These are phyloP conservation scores for Zymoseptoria tritici DNA, from an alignment of 2,329 filamentous ascomycete species.

Conservation along the genomic window DNA sequence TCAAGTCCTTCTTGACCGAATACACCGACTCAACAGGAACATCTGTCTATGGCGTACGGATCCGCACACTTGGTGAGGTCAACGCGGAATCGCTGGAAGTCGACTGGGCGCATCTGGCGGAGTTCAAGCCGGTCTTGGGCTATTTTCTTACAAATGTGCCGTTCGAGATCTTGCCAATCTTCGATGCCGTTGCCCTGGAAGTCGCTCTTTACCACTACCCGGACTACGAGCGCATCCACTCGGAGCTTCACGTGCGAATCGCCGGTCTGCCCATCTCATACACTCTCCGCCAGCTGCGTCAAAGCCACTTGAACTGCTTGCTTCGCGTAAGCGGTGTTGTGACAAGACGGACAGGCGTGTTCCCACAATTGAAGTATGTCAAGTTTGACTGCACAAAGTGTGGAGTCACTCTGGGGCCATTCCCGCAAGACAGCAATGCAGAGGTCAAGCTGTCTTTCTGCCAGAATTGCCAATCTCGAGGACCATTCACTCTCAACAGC, in stretches of 20 bases:
- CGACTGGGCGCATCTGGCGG: constrained; percentile 84
- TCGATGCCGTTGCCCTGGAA: constrained; percentile 94
- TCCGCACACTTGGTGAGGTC: constrained; percentile 90
- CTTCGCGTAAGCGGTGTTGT: constrained; percentile 93
- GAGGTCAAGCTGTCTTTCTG: constrained; percentile 96
- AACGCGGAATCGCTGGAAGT: constrained; percentile 96
- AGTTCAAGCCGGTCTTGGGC: constrained; percentile 85
- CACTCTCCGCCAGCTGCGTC: constrained; percentile 87
- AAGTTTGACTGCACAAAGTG: constrained; percentile 97
- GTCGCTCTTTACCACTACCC: constrained; percentile 93
- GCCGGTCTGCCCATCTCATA: constrained; percentile 91
- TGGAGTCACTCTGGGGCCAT: constrained; percentile 82
- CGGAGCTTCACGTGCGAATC: constrained; percentile 95
- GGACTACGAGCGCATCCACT: constrained; percentile 94
- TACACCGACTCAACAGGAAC: constrained; percentile 83
- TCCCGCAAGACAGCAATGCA: constrained; percentile 92
- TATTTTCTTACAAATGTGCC: constrained; percentile 96
- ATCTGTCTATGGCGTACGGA: constrained; percentile 91
- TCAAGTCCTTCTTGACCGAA: constrained; percentile 94
- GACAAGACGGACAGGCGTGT: constrained; percentile 87
- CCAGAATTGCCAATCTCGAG: constrained; percentile 90
- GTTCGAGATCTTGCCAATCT: constrained; percentile 89
- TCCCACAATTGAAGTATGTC: constrained; percentile 96
- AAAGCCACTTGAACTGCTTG: constrained; percentile 91
- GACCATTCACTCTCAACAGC: constrained; percentile 90